These are phyloP conservation scores for Liquidambar formosana DNA, from an alignment of 164 flowering plant species.

Conservation along the genomic window DNA sequence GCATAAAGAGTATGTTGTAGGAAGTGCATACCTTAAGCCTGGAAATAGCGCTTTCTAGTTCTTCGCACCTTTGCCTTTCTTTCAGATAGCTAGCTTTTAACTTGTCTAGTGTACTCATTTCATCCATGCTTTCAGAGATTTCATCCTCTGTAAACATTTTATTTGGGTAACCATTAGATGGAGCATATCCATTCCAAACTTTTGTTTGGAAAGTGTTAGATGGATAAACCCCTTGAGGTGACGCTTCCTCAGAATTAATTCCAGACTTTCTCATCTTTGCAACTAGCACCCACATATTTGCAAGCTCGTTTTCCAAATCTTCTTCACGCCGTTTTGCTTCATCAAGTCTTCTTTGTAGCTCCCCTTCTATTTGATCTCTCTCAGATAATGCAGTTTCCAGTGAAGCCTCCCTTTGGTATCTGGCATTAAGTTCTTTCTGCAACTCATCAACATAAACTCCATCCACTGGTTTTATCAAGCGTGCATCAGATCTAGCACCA, in stretches of 20 bases:
- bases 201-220: conserved; percentile 11
- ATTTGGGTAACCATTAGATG: conserved; percentile 21
- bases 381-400: conserved; percentile 54
- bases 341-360: conserved; percentile 48
- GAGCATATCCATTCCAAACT: conserved; percentile 21
- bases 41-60: conserved; percentile 46
- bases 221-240: conserved; percentile 23
- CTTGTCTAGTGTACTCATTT: conserved; percentile 32
- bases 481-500: conserved; percentile 27
- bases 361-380: conserved; percentile 53
- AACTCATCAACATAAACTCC: conserved; percentile 43
- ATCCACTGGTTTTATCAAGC: conserved; percentile 34
- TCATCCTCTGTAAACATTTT: conserved; percentile 24
- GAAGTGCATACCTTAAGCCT: conserved; percentile 53
- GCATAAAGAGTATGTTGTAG: background rate
- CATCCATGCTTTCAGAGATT: conserved; percentile 13
- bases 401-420: conserved; percentile 58
- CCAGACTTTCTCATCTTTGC: conserved; percentile 59
- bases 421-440: conserved; percentile 47
- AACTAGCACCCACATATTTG: conserved; percentile 77
- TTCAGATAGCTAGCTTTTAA: conserved; percentile 32
- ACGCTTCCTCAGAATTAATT: conserved; percentile 24
- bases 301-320: conserved; percentile 73
- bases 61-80: conserved; percentile 55
- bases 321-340: conserved; percentile 64